A percentile compares a stretch with the other conserved stretches of the same genome.
phyloP scores from a whole-genome alignment of 2,329 filamentous ascomycete species.

The Talaromyces sp. region DNA sequence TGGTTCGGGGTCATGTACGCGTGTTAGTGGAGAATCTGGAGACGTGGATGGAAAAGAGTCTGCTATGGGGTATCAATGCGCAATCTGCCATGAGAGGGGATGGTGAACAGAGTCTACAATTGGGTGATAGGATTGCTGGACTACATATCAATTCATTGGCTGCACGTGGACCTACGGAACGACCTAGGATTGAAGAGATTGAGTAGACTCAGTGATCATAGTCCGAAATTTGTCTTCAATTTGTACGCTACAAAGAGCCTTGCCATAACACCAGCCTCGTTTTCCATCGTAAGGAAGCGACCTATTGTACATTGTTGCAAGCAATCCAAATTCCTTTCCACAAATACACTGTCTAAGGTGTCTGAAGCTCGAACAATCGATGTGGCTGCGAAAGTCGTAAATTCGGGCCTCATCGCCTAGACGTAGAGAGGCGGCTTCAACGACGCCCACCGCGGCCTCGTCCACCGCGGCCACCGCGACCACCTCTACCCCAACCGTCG shows the following conservation, averaged over 20 bases:
- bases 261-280: neutral
- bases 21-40: conserved; percentile 41
- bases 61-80: conserved; percentile 38
- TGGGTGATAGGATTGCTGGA: conserved; percentile 39
- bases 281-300: neutral
- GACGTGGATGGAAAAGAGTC: conserved; percentile 42
- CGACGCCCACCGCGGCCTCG: conserved; percentile 22
- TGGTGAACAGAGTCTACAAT: conserved; percentile 25
- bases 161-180: conserved; percentile 19
- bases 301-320: neutral
- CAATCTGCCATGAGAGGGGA: conserved; percentile 13
- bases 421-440: conserved; percentile 13
- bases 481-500: conserved; percentile 18
- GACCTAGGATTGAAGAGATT: conserved; percentile 43
- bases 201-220: conserved; percentile 25
- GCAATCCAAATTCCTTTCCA: neutral
- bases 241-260: neutral
- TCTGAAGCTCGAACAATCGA: neutral
- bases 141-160: conserved; percentile 35
- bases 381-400: too few relatives aligned
- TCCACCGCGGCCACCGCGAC: conserved; percentile 16
- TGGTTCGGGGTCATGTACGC: conserved; percentile 40
- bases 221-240: conserved; percentile 14
- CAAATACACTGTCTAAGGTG: neutral
- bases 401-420: neutral